Percentiles rank a stretch among this genome's conserved stretches.
These are phyloP conservation scores for Erodium moschatum DNA, from an alignment of 441 rosid genomes.

Conservation along the genomic window DNA sequence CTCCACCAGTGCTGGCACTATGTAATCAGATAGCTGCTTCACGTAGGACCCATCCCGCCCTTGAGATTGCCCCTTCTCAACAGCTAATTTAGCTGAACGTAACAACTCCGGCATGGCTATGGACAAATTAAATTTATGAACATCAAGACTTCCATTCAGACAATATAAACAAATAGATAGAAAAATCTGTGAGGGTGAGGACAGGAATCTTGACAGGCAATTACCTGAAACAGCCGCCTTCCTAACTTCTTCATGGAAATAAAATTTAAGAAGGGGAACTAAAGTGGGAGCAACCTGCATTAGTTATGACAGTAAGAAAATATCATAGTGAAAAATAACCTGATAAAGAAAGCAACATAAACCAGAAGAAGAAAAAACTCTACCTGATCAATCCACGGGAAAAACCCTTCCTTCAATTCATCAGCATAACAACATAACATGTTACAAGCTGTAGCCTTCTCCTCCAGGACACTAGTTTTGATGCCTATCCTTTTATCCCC, in stretches of 20 bases:
- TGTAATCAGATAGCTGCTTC: constrained; percentile 86
- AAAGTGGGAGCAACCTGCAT: constrained; percentile 84
- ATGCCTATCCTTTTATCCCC: constrained; percentile 99
- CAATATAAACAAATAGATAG: neutral
- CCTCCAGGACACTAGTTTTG: constrained; percentile 94
- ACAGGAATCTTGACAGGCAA: neutral
- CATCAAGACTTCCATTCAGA: neutral
- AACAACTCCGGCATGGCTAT: constrained; percentile 97
- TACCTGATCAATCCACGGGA: constrained; percentile 99
- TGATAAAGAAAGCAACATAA: neutral
- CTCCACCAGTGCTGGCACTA: constrained; percentile 87
- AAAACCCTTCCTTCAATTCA: constrained; percentile 97
- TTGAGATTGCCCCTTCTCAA: constrained; percentile 76
- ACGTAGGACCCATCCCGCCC: constrained; percentile 82
- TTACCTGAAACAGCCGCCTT: constrained; percentile 99
- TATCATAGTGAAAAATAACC: neutral
- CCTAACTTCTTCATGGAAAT: constrained; percentile 99
- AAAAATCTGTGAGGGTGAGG: neutral
- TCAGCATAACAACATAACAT: constrained; percentile 99
- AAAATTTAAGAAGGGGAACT: constrained; percentile 94
- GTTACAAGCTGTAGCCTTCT: constrained; percentile 98
- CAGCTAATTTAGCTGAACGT: constrained; percentile 90
- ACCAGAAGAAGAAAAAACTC: constrained; percentile 2
- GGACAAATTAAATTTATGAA: constrained; percentile 9
- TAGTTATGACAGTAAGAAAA: neutral